These are phyloP conservation scores for Lasiosphaeriaceae sp. DNA, from an alignment of 495 filamentous ascomycete species.

Conservation along the genomic window DNA sequence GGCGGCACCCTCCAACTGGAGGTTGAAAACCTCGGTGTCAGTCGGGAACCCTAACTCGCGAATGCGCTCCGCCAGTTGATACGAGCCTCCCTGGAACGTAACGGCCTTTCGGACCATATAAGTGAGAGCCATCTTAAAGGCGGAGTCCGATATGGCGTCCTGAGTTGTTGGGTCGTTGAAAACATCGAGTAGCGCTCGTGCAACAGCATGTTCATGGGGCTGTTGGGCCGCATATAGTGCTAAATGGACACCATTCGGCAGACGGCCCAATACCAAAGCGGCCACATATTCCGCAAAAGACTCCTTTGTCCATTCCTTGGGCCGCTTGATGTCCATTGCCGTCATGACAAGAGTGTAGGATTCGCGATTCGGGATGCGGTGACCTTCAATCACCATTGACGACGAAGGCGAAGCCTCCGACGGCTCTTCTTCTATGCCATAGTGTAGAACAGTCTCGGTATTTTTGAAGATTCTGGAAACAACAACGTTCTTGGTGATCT, in stretches of 20 bases:
- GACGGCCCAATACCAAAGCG: conserved; percentile 23
- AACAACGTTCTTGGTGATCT: conserved; percentile 4
- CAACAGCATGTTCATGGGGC: conserved; percentile 26
- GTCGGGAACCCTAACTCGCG: conserved; percentile 18
- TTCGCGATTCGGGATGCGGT: no score
- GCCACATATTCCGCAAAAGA: conserved; percentile 34
- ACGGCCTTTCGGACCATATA: conserved; percentile 23
- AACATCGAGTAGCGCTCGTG: conserved; percentile 20
- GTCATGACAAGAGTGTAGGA: no score
- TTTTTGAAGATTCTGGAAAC: not conserved
- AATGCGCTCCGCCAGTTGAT: conserved; percentile 21
- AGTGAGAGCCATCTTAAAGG: conserved; percentile 36
- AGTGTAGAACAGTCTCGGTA: not conserved
- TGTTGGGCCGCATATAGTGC: conserved; percentile 23
- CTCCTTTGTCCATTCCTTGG: conserved; percentile 32
- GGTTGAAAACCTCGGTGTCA: conserved; percentile 32
- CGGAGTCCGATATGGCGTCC: conserved; percentile 21
- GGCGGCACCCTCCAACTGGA: conserved; percentile 28
- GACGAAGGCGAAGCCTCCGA: not conserved
- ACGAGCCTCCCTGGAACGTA: conserved; percentile 10
- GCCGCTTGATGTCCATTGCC: conserved; percentile 21
- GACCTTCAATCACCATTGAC: no score
- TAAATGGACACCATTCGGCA: conserved; percentile 17
- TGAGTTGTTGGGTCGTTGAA: conserved; percentile 24
- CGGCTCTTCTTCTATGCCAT: not conserved